phyloP scores from a whole-genome alignment of 2,329 filamentous ascomycete species.

The Colletotrichum shisoi region DNA sequence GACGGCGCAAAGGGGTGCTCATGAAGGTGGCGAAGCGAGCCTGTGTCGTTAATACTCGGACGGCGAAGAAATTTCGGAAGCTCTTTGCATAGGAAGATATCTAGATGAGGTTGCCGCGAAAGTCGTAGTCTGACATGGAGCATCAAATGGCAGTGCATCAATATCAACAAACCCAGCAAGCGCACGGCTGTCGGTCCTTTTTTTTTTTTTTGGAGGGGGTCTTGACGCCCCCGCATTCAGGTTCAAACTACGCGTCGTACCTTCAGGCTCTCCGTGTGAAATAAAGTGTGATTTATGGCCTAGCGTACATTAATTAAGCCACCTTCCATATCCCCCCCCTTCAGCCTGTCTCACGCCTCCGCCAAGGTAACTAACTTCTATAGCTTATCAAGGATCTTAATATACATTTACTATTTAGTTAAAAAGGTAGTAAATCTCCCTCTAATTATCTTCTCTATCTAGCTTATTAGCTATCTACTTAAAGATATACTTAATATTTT shows the following conservation, averaged over 20 bases:
- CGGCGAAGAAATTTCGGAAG: neutral
- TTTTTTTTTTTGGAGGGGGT: neutral
- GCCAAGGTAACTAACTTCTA: too few species aligned
- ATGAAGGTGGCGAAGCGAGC: neutral
- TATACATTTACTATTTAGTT: too few species aligned
- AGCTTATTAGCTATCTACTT: too few species aligned
- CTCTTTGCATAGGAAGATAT: neutral
- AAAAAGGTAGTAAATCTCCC: too few species aligned
- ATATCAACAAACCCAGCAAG: conserved; percentile 9
- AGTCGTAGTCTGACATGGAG: neutral
- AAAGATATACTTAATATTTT: too few species aligned
- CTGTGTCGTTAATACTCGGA: neutral
- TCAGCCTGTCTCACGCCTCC: too few species aligned
- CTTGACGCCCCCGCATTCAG: conserved; percentile 4
- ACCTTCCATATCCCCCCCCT: too few species aligned
- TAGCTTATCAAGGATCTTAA: too few species aligned
- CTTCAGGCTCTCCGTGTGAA: too few species aligned
- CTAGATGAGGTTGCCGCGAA: neutral
- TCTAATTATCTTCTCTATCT: too few species aligned
- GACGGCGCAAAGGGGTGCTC: neutral
- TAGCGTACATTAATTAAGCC: too few species aligned
- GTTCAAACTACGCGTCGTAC: neutral
- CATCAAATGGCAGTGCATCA: neutral
- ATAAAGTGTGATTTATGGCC: too few species aligned
- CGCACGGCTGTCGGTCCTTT: neutral